Conservation (phyloP, 108 stramenopile genomes). For the Thalassiosira profunda region DNA sequence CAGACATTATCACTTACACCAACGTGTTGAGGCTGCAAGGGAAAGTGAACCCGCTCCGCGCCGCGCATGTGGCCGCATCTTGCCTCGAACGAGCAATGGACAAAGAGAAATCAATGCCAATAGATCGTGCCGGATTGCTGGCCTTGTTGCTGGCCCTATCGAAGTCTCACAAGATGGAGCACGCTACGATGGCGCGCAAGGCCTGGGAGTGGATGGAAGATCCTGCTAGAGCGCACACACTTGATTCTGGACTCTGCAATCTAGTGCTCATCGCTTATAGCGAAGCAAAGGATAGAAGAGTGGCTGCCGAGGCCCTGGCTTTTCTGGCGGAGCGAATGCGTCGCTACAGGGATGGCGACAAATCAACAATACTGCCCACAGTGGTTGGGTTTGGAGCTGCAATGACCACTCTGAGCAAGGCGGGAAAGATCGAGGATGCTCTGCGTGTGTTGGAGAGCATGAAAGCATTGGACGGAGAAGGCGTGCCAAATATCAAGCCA, state of each 20-base stretch:
- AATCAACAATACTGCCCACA: constrained; percentile 33
- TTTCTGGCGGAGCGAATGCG: constrained; percentile 29
- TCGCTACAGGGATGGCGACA: constrained; percentile 13
- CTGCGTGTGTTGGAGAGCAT: constrained; percentile 25
- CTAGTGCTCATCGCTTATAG: constrained; percentile 41
- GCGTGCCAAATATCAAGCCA: constrained; percentile 10
- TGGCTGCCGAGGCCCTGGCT: constrained; percentile 11
- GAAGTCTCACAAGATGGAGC: constrained; percentile 17
- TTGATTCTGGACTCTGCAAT: constrained; percentile 37
- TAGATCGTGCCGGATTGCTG: constrained; percentile 32
- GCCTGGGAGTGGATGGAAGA: constrained; percentile 46
- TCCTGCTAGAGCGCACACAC: background rate
- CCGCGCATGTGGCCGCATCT: constrained; percentile 27
- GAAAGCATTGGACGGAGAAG: constrained; percentile 11
- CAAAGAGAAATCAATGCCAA: constrained; percentile 1
- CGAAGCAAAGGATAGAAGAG: constrained; percentile 18
- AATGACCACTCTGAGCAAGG: constrained; percentile 14
- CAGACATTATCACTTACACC: constrained; percentile 50
- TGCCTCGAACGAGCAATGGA: constrained; percentile 23
- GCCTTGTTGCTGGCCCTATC: constrained; percentile 30
- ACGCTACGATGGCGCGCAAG: constrained; percentile 30
- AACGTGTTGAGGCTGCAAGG: constrained; percentile 31
- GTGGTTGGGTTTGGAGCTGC: constrained; percentile 38
- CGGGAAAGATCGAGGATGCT: constrained; percentile 25
- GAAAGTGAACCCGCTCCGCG: constrained; percentile 22